Percentiles rank a stretch among this genome's conserved stretches.
Evolutionary conservation across 2,329 filamentous ascomycete genomes (phyloP).

Genomic region (Seiridium unicorne): DNA sequence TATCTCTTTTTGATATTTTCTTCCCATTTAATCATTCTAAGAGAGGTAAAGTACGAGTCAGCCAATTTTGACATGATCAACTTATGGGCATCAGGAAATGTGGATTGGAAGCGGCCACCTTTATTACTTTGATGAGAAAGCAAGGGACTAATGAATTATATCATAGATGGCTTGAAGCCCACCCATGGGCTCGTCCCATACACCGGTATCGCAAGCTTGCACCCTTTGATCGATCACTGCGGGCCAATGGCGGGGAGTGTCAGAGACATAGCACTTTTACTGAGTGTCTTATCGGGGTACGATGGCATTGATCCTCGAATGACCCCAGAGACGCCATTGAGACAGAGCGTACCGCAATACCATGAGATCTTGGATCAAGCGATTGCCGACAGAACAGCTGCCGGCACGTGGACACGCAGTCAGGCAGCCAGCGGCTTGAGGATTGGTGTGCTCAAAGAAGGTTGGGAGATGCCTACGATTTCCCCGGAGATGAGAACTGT

Average conservation of each 20-base stretch:
- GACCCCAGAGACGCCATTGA: constrained; percentile 33
- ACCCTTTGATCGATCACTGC: constrained; percentile 40
- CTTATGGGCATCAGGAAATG: too few relatives aligned
- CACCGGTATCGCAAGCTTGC: constrained; percentile 39
- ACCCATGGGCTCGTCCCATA: constrained; percentile 47
- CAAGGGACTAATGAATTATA: too few relatives aligned
- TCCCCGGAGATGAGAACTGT: constrained; percentile 33
- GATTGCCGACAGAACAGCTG: neutral
- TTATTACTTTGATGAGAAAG: too few relatives aligned
- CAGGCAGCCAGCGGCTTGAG: constrained; percentile 35
- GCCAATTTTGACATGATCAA: too few relatives aligned
- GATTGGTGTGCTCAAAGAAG: constrained; percentile 44
- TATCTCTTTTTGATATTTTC: too few relatives aligned
- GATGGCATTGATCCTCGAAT: constrained; percentile 45
- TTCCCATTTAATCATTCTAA: too few relatives aligned
- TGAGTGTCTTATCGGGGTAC: constrained; percentile 43
- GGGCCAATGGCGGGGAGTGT: constrained; percentile 41
- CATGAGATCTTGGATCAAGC: constrained; percentile 19
- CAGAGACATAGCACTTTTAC: constrained; percentile 36
- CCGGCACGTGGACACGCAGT: neutral
- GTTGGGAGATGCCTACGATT: constrained; percentile 34
- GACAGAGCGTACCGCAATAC: constrained; percentile 28
- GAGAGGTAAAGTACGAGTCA: too few relatives aligned
- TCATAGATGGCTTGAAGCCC: constrained; percentile 38
- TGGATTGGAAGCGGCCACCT: too few relatives aligned